These are phyloP conservation scores for Suillus subalutaceus DNA, from an alignment of 768 basidiomycete species.

Conservation along the genomic window DNA sequence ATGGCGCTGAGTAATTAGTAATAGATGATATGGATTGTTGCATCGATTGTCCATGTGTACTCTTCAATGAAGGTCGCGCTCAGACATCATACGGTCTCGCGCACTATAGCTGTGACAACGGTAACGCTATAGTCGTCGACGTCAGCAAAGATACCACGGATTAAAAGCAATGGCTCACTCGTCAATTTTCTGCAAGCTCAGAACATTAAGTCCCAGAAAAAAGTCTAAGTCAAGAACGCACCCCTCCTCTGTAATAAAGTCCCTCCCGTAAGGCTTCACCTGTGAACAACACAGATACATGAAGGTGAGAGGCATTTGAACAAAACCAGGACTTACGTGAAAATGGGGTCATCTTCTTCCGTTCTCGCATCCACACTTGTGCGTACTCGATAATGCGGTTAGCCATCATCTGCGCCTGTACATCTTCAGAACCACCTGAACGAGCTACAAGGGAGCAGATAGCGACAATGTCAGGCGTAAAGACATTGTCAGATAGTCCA, in stretches of 20 bases:
- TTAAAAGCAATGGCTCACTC: slow-evolving; percentile 56
- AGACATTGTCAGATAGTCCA: slow-evolving; percentile 60
- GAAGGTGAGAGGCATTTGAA: slow-evolving; percentile 8
- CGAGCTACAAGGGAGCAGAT: slow-evolving; percentile 72
- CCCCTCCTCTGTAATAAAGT: slow-evolving; percentile 70
- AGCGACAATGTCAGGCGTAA: slow-evolving; percentile 66
- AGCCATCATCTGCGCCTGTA: slow-evolving; percentile 70
- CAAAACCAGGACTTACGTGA: slow-evolving; percentile 51
- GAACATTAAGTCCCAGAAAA: slow-evolving; percentile 10
- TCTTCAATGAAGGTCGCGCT: slow-evolving; percentile 8
- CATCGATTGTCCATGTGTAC: slow-evolving; percentile 1
- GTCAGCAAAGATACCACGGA: slow-evolving; percentile 15
- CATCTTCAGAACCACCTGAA: slow-evolving; percentile 55
- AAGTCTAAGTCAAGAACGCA: slow-evolving; percentile 42
- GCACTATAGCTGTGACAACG: slow-evolving; percentile 67
- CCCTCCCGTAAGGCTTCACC: slow-evolving; percentile 68
- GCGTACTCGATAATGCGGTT: slow-evolving; percentile 74
- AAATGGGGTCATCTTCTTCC: slow-evolving; percentile 70
- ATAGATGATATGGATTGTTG: slow-evolving; percentile 1
- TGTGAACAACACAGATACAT: slow-evolving; percentile 27
- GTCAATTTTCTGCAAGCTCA: slow-evolving; percentile 64
- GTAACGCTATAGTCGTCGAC: slow-evolving; percentile 55
- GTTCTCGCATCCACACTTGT: slow-evolving; percentile 68
- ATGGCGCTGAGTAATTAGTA: slow-evolving; percentile 1
- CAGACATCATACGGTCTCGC: slow-evolving; percentile 47